Conservation (phyloP, 2,329 filamentous ascomycete species). For the Arachnopeziza araneosa region DNA sequence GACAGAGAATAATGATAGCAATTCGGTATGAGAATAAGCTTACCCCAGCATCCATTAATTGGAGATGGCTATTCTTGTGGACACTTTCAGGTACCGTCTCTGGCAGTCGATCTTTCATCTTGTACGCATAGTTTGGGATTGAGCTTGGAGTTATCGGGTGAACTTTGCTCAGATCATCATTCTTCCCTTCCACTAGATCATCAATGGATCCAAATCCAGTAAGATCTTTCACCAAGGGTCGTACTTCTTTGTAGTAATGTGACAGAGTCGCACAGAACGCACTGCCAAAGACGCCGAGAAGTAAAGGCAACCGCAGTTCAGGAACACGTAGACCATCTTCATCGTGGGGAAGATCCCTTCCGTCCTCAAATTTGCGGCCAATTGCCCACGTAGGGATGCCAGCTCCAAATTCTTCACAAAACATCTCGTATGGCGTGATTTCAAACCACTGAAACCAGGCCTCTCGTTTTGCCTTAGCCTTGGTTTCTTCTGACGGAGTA, state of each 20-base stretch:
- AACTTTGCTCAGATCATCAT: constrained; percentile 81
- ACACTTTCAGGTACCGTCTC: constrained; percentile 73
- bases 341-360: constrained; percentile 58
- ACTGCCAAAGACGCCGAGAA: constrained; percentile 94
- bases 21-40: no score
- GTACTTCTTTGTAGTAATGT: constrained; percentile 92
- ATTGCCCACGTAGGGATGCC: constrained; percentile 95
- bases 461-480: constrained; percentile 52
- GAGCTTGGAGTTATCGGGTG: constrained; percentile 90
- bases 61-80: constrained; percentile 63
- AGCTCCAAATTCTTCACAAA: constrained; percentile 84
- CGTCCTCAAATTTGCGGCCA: constrained; percentile 74
- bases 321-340: constrained; percentile 68
- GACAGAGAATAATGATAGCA: no score
- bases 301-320: constrained; percentile 74
- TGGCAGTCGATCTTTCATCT: constrained; percentile 71
- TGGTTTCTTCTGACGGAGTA: constrained; percentile 41
- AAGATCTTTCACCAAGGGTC: constrained; percentile 71
- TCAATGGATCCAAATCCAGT: constrained; percentile 74
- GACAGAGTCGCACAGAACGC: constrained; percentile 94
- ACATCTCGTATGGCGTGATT: constrained; percentile 89
- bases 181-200: constrained; percentile 73
- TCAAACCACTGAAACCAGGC: constrained; percentile 99
- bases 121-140: constrained; percentile 84
- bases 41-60: constrained; percentile 83